Base-by-base conservation (phyloP, 2,329 filamentous ascomycete species). In the Tolypocladium paradoxum region DNA sequence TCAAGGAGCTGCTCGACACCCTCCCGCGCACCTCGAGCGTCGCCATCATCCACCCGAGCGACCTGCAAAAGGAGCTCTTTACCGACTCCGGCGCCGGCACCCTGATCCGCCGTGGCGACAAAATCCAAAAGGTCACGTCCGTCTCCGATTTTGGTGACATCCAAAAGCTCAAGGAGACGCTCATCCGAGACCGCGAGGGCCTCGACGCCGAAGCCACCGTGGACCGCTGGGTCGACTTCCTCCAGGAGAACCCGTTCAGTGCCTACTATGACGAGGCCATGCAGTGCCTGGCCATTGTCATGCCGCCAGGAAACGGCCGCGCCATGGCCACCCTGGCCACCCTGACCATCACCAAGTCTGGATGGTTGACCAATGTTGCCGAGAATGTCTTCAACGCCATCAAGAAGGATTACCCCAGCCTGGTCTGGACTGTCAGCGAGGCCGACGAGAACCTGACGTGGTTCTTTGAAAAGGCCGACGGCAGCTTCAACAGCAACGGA, bases 381-480 rank as follows among this genome's bases (percentile, higher is more conserved):
- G 93, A 97, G 69, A 96, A 97, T 65, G 88, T 97, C 54, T 96
- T 97, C 69, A 83, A 87, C 58, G 87, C 88, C 57, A 88, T 97
- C 68, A 95, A 92, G 78, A 95, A 95, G 71, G 92, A 96, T 65
- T 87, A 91, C 69, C 84, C 90, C 53, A 90, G 87, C 73, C 78
- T 97, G 59, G 87, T 90, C 58, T 99, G 91, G 92, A 95, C 90
- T n/a, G 92, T 96, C 56, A 92, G 88, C 74, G 87, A 91, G 65
- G 87, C 95, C 61, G 91, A 97, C 63, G 92, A 97, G 78, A 96
- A 97, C 69, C 76, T 97, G 62, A 91, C 90, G 12, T 97, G 92
- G 93, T 96, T 97, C 77, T 95, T 95, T 61, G 91, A 96, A 71
- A 96, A 96, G 78, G 87, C 92, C 11, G 90, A 96, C 61, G 92